These are phyloP conservation scores for Emericellopsis cladophorae DNA, from an alignment of 2,329 filamentous ascomycete genomes.

Conservation along the genomic window DNA sequence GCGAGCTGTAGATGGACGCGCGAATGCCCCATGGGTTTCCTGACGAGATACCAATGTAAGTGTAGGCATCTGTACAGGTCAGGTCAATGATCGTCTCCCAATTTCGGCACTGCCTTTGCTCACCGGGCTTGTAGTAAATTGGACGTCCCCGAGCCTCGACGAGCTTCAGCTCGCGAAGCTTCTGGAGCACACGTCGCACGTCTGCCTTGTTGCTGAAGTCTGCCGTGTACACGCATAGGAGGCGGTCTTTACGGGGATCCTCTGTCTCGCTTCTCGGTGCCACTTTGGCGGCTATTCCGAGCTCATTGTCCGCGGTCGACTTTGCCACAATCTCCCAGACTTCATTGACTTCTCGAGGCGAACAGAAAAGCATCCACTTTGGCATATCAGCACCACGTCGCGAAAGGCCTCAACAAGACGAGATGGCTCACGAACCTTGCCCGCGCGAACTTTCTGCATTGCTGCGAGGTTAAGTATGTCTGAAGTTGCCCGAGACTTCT, in stretches of 20 bases:
- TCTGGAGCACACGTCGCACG: conserved; percentile 52
- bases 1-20: conserved; percentile 42
- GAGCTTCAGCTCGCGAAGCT: conserved; percentile 49
- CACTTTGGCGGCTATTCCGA: conserved; percentile 65
- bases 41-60: conserved; percentile 48
- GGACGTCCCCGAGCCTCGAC: conserved; percentile 29
- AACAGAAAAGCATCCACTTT: conserved; percentile 65
- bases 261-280: conserved; percentile 34
- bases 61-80: conserved; percentile 45
- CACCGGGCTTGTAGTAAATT: conserved; percentile 71
- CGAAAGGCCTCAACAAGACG: conserved; percentile 6
- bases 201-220: conserved; percentile 61
- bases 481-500: conserved; percentile 32
- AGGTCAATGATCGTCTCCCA: conserved; percentile 2
- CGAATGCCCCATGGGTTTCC: conserved; percentile 51
- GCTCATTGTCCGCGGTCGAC: conserved; percentile 53
- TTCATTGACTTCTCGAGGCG: conserved; percentile 38
- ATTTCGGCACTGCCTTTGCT: conserved; percentile 12
- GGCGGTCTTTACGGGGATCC: conserved; percentile 26
- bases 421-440: conserved; percentile 40
- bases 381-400: conserved; percentile 7
- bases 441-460: conserved; percentile 42
- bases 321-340: conserved; percentile 55
- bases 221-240: conserved; percentile 69
- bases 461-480: conserved; percentile 51